Evolutionary conservation across 371 early-diverging fungal genomes (phyloP), one percentile per base, ranked within the genome.

Genomic region (Dentiscutata heterogama): DNA sequence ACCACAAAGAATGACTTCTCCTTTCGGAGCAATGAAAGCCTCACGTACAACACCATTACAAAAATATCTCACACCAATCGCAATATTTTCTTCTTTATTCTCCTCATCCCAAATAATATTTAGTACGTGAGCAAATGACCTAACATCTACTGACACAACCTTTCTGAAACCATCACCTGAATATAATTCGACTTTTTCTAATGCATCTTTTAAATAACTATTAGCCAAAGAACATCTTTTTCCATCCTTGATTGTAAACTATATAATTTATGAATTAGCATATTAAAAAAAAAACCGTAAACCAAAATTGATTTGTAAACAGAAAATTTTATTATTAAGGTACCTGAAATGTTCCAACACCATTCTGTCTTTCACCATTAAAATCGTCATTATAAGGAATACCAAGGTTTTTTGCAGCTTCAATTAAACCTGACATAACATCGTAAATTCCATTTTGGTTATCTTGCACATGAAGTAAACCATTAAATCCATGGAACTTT

Each of bases 21-120:
- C 64, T 31, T 64, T 64, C 8, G 64, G 64, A 27, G 64, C 64
- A 64, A 64, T 64, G 27, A 25, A 64, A 64, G 64, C 64, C 14
- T 64, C 29, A 64, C 27, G 64, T 8, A 64, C 14, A 25, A 3
- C 64, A 2, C 64, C 64, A 64, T 25, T 25, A 25, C 25, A 64
- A 29, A 64, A 64, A 64, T 64, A 64, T 7, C 27, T 64, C 10
- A 64, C 27, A 22, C 64, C 64, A 7, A n/a, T 64, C 27, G 64
- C 64, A 25, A 64, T 64, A 64, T 64, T 64, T 20, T n/a, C 56
- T 25, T 64, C 27, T 14, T n/a, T 14, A 27, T 64, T 27, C 14
- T 64, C 29, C 13, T 63, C 64, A 29, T 64, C 64, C 64, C 64
- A 64, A 29, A 64, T 64, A 25, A 64, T 64, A 64, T 29, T 31